These are phyloP conservation scores for Penicillium simplicissimum DNA, from an alignment of 495 filamentous ascomycete species.

Conservation along the genomic window DNA sequence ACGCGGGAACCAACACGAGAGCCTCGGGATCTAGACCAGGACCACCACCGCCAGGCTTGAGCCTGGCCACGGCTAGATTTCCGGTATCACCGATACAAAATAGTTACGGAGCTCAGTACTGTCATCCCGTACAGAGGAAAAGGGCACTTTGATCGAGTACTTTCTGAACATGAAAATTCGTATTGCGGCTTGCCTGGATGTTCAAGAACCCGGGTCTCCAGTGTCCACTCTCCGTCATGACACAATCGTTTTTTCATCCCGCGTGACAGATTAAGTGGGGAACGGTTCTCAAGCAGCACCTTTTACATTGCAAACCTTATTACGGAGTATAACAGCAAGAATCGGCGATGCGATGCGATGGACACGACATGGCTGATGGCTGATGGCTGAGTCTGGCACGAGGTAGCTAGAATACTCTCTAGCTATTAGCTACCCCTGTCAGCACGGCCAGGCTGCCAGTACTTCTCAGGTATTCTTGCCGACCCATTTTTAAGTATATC, in stretches of 20 bases:
- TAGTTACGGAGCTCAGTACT: not conserved
- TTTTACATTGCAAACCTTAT: slow-evolving; percentile 3
- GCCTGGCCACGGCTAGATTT: not conserved
- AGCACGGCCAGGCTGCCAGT: not conserved
- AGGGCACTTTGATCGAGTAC: not conserved
- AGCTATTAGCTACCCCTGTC: not conserved
- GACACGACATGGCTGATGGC: not conserved
- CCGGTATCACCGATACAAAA: not conserved
- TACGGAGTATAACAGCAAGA: slow-evolving; percentile 14
- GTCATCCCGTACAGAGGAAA: no score
- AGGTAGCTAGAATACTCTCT: no score
- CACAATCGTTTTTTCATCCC: not conserved
- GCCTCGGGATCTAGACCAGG: slow-evolving; percentile 7
- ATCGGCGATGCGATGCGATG: not conserved
- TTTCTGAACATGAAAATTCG: not conserved
- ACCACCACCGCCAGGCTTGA: not conserved
- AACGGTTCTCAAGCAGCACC: not conserved
- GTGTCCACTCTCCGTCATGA: not conserved
- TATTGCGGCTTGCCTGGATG: not conserved
- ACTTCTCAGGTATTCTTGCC: not conserved
- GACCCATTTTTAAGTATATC: not conserved
- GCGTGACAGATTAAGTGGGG: slow-evolving; percentile 3
- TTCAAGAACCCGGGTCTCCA: not conserved
- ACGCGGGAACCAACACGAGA: slow-evolving; percentile 3
- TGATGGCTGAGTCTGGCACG: not conserved